Conservation (phyloP, 1,284 basidiomycete species). For the Entoloma clypeatum region DNA sequence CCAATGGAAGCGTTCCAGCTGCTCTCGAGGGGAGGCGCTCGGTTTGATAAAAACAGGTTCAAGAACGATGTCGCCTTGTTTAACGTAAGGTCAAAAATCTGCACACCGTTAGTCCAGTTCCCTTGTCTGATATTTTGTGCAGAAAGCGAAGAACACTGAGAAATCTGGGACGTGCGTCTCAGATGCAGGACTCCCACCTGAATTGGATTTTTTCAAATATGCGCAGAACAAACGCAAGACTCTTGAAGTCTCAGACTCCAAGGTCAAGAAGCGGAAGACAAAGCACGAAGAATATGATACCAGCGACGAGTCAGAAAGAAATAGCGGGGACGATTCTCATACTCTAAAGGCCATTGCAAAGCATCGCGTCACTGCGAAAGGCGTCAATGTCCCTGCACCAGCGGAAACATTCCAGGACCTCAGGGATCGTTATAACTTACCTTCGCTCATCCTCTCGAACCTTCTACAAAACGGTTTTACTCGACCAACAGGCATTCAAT, state of each 20-base stretch:
- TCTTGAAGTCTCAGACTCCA: no score
- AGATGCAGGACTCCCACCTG: conserved; percentile 60
- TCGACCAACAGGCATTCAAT: conserved; percentile 70
- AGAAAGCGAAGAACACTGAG: conserved; percentile 28
- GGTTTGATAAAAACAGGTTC: conserved; percentile 80
- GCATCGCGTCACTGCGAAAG: conserved; percentile 70
- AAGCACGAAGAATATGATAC: conserved; percentile 14
- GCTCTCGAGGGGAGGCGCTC: conserved; percentile 70
- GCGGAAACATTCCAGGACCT: conserved; percentile 59
- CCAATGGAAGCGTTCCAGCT: conserved; percentile 73
- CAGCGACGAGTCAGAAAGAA: conserved; percentile 25
- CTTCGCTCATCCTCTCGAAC: conserved; percentile 60
- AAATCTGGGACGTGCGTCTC: conserved; percentile 7
- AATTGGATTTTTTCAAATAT: conserved; percentile 89
- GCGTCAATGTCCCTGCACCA: conserved; percentile 56
- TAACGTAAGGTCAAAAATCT: conserved; percentile 39
- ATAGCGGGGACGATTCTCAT: conserved; percentile 32
- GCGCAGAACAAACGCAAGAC: conserved; percentile 54
- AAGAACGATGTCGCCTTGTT: conserved; percentile 73
- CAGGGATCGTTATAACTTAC: conserved; percentile 49
- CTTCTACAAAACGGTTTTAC: conserved; percentile 56
- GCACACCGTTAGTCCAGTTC: neutral
- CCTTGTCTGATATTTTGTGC: neutral
- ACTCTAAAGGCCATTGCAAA: conserved; percentile 26
- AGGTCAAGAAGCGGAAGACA: conserved; percentile 49